Evolutionary conservation across 2,329 filamentous ascomycete species (phyloP).

Genomic region (Botrytis tulipae): DNA sequence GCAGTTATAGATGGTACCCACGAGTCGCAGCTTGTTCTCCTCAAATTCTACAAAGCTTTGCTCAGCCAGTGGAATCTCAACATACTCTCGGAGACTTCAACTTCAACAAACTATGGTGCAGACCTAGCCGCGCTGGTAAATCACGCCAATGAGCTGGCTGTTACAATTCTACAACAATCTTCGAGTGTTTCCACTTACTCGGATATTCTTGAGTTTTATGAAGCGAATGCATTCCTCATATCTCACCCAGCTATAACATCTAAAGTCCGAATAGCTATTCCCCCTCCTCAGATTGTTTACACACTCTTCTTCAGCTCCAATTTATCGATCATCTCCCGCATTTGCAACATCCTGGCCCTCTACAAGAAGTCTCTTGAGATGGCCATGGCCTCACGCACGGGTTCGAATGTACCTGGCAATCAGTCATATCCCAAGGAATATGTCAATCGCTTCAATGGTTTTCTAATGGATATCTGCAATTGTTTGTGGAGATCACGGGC

Average conservation of each 20-base stretch:
- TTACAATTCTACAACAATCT: constrained; percentile 58
- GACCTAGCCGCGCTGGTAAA: constrained; percentile 45
- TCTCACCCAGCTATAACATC: constrained; percentile 50
- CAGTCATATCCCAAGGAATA: constrained; percentile 55
- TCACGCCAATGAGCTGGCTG: constrained; percentile 55
- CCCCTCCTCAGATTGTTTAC: constrained; percentile 67
- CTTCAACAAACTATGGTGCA: constrained; percentile 16
- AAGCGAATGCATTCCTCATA: constrained; percentile 56
- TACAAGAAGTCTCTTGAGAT: constrained; percentile 75
- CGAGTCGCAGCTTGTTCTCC: constrained; percentile 56
- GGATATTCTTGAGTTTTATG: constrained; percentile 68
- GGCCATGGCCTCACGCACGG: constrained; percentile 49
- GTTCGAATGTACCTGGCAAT: constrained; percentile 28
- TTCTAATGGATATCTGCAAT: constrained; percentile 85
- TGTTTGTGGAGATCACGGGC: constrained; percentile 75
- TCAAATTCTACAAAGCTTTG: constrained; percentile 66
- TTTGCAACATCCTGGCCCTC: constrained; percentile 65
- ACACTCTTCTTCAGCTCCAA: constrained; percentile 65
- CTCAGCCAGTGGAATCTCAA: constrained; percentile 58
- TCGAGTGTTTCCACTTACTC: constrained; percentile 47
- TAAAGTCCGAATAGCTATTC: constrained; percentile 65
- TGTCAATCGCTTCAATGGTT: constrained; percentile 74
- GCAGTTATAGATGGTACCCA: constrained; percentile 50
- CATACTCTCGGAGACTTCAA: constrained; percentile 44
- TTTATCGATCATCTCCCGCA: constrained; percentile 61